Conservation (phyloP, 768 basidiomycete genomes). For the Leccinum ochraceum region DNA sequence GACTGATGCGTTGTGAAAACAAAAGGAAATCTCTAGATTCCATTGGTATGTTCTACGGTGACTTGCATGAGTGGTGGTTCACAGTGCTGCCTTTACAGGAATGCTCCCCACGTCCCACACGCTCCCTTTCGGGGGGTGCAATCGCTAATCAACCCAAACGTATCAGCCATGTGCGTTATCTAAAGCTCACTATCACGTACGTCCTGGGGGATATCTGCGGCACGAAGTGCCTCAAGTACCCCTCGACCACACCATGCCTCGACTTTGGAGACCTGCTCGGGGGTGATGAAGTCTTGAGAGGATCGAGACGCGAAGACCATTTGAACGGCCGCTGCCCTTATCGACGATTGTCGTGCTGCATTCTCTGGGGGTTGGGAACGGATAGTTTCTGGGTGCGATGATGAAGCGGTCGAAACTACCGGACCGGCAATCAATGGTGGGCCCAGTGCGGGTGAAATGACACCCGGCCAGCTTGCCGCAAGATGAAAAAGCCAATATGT, state of each 20-base stretch:
- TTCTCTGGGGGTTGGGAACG: conserved; percentile 3
- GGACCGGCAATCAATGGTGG: conserved; percentile 50
- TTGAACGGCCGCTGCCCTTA: conserved; percentile 77
- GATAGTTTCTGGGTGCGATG: conserved; percentile 10
- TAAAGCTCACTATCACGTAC: conserved; percentile 36
- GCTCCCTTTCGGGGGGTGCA: conserved; percentile 55
- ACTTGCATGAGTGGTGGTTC: conserved; percentile 1
- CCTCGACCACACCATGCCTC: conserved; percentile 66
- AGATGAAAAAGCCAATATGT: conserved; percentile 82
- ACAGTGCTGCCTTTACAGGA: conserved; percentile 13
- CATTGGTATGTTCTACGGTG: background rate
- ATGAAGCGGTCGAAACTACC: conserved; percentile 33
- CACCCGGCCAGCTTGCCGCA: conserved; percentile 63
- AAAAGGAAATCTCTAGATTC: conserved; percentile 7
- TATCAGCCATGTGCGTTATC: conserved; percentile 12
- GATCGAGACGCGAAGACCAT: conserved; percentile 81
- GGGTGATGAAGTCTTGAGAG: conserved; percentile 74
- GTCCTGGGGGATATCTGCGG: conserved; percentile 47
- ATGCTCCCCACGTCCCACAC: conserved; percentile 47
- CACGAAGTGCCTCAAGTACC: conserved; percentile 56
- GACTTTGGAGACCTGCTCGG: conserved; percentile 55
- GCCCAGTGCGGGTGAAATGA: conserved; percentile 23
- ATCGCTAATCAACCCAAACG: conserved; percentile 37
- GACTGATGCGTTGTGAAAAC: conserved; percentile 1
- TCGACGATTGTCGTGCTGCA: conserved; percentile 33